phyloP scores from a whole-genome alignment of 2,329 filamentous ascomycete species.

The Rhynchosporium secalis region DNA sequence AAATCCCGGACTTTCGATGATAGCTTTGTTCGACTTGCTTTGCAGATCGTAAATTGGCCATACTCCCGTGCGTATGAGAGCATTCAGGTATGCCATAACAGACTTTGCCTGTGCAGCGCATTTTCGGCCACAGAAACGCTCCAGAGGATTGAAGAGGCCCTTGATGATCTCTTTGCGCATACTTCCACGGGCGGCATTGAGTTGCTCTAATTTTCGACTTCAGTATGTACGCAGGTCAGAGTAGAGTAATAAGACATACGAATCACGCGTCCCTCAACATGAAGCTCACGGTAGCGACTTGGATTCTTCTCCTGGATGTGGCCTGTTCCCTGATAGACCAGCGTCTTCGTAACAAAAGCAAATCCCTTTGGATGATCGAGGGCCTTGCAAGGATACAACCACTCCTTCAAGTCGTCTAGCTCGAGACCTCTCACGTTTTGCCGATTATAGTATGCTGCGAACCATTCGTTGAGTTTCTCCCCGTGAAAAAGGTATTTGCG shows the following conservation, averaged over 20 bases:
- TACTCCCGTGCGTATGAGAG: constrained; percentile 16
- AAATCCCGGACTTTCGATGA: constrained; percentile 11
- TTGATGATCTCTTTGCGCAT: constrained; percentile 18
- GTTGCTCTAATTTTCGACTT: background rate
- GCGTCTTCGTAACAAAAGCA: constrained; percentile 15
- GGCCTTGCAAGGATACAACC: constrained; percentile 1
- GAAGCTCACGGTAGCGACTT: background rate
- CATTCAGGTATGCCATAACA: constrained; percentile 14
- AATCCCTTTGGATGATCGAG: constrained; percentile 19
- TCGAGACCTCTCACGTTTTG: background rate
- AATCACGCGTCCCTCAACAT: constrained; percentile 13
- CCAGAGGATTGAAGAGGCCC: constrained; percentile 7
- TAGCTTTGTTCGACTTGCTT: background rate
- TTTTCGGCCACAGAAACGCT: background rate
- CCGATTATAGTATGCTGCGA: background rate
- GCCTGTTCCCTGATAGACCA: constrained; percentile 7
- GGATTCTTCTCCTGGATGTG: constrained; percentile 11
- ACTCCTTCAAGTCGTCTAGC: background rate
- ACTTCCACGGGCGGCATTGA: constrained; percentile 21
- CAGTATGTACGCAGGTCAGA: too few relatives aligned
- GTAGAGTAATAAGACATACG: constrained; percentile 8
- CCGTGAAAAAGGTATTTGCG: background rate
- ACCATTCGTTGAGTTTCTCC: constrained; percentile 1
- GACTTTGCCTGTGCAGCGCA: constrained; percentile 17
- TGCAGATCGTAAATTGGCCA: constrained; percentile 21